Percentiles rank a stretch among this genome's conserved stretches.
These are phyloP conservation scores for Ensete glaucum DNA, from an alignment of 176 grass and related monocot genomes.

Conservation along the genomic window DNA sequence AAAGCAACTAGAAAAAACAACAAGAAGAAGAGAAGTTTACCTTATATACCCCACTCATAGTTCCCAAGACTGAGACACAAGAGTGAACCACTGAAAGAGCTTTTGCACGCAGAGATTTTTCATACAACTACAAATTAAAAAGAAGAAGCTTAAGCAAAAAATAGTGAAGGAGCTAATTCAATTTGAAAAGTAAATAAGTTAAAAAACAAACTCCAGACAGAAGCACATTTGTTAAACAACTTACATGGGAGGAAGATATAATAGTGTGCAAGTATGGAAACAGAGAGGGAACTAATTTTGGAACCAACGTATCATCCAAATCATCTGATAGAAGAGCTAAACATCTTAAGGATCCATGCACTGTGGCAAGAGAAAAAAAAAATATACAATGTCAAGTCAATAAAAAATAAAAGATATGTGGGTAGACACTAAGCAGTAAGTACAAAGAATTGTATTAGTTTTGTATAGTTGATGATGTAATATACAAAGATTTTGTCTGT, in stretches of 20 bases:
- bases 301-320: slow-evolving; percentile 81
- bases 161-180: neutral
- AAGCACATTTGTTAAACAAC: slow-evolving; percentile 1
- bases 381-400: neutral
- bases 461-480: neutral
- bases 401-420: neutral
- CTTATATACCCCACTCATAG: slow-evolving; percentile 94
- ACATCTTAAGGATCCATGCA: slow-evolving; percentile 90
- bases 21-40: slow-evolving; percentile 24
- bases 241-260: slow-evolving; percentile 75
- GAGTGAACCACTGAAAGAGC: slow-evolving; percentile 82
- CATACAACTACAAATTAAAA: slow-evolving; percentile 61
- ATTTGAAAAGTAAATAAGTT: neutral
- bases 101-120: slow-evolving; percentile 72
- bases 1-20: too few species aligned
- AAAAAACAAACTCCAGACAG: neutral
- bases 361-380: slow-evolving; percentile 24
- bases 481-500: neutral
- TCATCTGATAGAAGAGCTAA: slow-evolving; percentile 83
- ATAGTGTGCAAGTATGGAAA: slow-evolving; percentile 75
- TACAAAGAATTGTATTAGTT: neutral
- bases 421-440: neutral
- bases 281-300: slow-evolving; percentile 73
- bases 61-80: slow-evolving; percentile 89
- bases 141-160: slow-evolving; percentile 24